Evolutionary conservation across 2,329 filamentous ascomycete genomes (phyloP), one percentile per base, ranked within the genome.

Genomic region (Aspergillus ochraceus): DNA sequence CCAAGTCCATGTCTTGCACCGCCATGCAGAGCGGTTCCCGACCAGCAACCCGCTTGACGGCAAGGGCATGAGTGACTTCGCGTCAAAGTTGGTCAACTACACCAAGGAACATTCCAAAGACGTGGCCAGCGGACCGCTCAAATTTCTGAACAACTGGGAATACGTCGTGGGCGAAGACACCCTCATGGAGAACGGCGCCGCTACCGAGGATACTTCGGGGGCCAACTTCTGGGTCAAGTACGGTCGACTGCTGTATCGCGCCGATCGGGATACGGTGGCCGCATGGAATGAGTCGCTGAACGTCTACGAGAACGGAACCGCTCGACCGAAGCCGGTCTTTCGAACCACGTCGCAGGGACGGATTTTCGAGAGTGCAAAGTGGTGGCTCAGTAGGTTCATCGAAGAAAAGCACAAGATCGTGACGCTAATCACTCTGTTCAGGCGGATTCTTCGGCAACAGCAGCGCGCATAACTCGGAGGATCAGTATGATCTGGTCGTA

Each of bases 221-320:
- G 79, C 81, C 6, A 70, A 74, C 12, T 85, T 84, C 68, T 85
- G 82, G 83, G 80, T 81, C 64, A 75, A 77, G 45, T 86, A 86
- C 60, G 84, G 84, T 4, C 75, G 84, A 26, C 79, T 78, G 4
- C 68, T 86, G 30, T 86, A 80, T 68, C 80, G 83, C 57, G 80
- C 83, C 1, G 74, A 75, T 9, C 64, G 71, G 4, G 81, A 77
- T 8, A 81, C 84, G 4, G 47, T 61, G 62, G 64, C 82, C 1
- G 70, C 77, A 2, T 86, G 84, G 74, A 78, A 81, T 63, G 69
- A 76, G 14, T 75, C 68, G 51, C 60, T 74, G 22, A 74, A 73
- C 60, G 64, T 73, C 14, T 81, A 72, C 58, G 65, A 75, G 29
- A 81, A 83, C 59, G 79, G 80, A 11, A 83, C 80, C 17, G 73